Percentiles rank a stretch among this genome's conserved stretches.
These are phyloP conservation scores for Tillandsia fasciculata DNA, from an alignment of 176 grass and related monocot species.

Conservation along the genomic window DNA sequence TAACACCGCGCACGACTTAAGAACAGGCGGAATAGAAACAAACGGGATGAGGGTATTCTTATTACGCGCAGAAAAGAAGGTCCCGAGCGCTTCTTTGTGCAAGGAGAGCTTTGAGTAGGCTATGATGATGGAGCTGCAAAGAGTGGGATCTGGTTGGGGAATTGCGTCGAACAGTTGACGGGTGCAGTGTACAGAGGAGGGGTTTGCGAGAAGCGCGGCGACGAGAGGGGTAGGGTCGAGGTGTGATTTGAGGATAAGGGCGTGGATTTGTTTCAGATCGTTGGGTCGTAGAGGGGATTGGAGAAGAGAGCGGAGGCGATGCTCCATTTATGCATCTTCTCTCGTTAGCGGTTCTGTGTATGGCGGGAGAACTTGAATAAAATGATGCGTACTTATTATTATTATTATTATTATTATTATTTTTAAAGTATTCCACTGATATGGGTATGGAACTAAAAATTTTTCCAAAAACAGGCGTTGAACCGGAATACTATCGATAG, in stretches of 20 bases:
- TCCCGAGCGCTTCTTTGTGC: slow-evolving; percentile 38
- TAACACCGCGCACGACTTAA: slow-evolving; percentile 50
- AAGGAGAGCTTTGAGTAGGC: slow-evolving; percentile 46
- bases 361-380: background rate
- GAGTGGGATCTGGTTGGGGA: slow-evolving; percentile 29
- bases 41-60: slow-evolving; percentile 23
- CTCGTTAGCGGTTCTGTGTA: background rate
- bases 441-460: background rate
- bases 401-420: too few relatives aligned
- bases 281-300: slow-evolving; percentile 7
- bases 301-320: slow-evolving; percentile 19
- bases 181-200: slow-evolving; percentile 25
- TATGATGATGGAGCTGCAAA: slow-evolving; percentile 38
- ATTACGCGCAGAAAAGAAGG: slow-evolving; percentile 32
- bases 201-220: background rate
- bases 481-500: too few relatives aligned
- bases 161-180: slow-evolving; percentile 61
- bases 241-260: slow-evolving; percentile 34
- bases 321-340: slow-evolving; percentile 33
- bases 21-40: slow-evolving; percentile 34
- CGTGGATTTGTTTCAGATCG: slow-evolving; percentile 17
- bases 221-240: slow-evolving; percentile 36
- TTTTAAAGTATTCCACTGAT: background rate
- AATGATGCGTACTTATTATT: background rate
- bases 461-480: too few relatives aligned